Conservation (phyloP, 345 rosid genomes). For the Citrus inodora region DNA sequence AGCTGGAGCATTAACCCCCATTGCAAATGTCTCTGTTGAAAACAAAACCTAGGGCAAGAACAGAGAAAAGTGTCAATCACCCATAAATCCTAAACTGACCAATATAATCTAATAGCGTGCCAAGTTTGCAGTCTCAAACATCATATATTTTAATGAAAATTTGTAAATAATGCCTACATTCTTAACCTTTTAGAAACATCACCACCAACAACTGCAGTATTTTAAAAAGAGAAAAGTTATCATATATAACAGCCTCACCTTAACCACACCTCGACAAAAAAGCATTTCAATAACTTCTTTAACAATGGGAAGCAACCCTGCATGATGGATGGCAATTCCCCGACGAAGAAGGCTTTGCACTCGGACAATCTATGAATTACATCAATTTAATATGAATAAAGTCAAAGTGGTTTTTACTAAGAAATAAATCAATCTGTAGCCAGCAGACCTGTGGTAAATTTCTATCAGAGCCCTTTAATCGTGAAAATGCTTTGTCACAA, state of each 20-base stretch:
- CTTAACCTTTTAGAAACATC: conserved; percentile 4
- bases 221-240: not conserved
- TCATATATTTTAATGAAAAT: not conserved
- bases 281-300: conserved; percentile 99
- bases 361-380: conserved; percentile 66
- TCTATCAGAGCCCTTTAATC: conserved; percentile 94
- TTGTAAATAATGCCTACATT: not conserved
- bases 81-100: not conserved
- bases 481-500: conserved; percentile 93
- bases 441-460: conserved; percentile 86
- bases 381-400: conserved; percentile 24
- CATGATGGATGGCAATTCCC: conserved; percentile 98
- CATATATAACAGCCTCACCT: conserved; percentile 45
- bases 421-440: conserved; percentile 15
- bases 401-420: conserved; percentile 16
- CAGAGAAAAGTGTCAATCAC: conserved; percentile 14
- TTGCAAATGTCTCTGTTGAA: conserved; percentile 98
- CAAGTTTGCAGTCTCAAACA: not conserved
- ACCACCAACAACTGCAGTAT: not conserved
- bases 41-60: conserved; percentile 66
- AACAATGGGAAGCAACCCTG: conserved; percentile 97
- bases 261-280: conserved; percentile 93
- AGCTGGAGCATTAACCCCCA: conserved; percentile 99
- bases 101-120: conserved; percentile 2
- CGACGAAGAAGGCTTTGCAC: conserved; percentile 83